phyloP scores from a whole-genome alignment of 2,329 filamentous ascomycete genomes.

The Hypoxylon sp. region DNA sequence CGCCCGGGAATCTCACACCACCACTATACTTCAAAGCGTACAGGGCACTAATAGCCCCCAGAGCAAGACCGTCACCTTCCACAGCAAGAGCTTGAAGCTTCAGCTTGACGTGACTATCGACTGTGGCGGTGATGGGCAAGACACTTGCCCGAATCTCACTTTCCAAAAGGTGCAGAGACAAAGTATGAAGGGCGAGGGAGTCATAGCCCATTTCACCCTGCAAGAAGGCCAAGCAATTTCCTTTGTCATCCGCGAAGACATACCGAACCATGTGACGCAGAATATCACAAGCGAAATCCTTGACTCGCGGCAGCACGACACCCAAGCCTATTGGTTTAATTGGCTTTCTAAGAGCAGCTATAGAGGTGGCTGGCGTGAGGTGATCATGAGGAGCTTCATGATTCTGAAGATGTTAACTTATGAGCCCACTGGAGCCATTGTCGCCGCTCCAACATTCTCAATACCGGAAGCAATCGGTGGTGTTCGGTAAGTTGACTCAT shows the following conservation, averaged over 20 bases:
- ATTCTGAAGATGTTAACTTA: slow-evolving; percentile 82
- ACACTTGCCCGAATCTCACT: slow-evolving; percentile 63
- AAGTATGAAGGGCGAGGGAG: slow-evolving; percentile 70
- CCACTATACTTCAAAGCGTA: slow-evolving; percentile 63
- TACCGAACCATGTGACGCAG: slow-evolving; percentile 67
- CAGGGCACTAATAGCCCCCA: slow-evolving; percentile 56
- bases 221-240: slow-evolving; percentile 76
- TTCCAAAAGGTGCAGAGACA: slow-evolving; percentile 67
- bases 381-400: slow-evolving; percentile 77
- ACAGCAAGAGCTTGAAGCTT: slow-evolving; percentile 68
- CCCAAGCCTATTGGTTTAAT: slow-evolving; percentile 77
- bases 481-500: slow-evolving; percentile 53
- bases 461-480: slow-evolving; percentile 81
- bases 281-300: slow-evolving; percentile 70
- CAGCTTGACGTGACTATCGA: slow-evolving; percentile 78
- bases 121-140: slow-evolving; percentile 62
- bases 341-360: slow-evolving; percentile 80
- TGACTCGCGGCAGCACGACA: slow-evolving; percentile 74
- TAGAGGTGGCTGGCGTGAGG: slow-evolving; percentile 78
- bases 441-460: slow-evolving; percentile 82
- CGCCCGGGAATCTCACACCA: slow-evolving; percentile 71
- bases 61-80: slow-evolving; percentile 74
- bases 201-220: slow-evolving; percentile 70
- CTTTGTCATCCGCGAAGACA: slow-evolving; percentile 75
- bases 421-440: slow-evolving; percentile 82